Percentiles rank a stretch among this genome's conserved stretches.
These are phyloP conservation scores for Nelumbo lutea DNA, from an alignment of 164 flowering plant genomes.

Conservation along the genomic window DNA sequence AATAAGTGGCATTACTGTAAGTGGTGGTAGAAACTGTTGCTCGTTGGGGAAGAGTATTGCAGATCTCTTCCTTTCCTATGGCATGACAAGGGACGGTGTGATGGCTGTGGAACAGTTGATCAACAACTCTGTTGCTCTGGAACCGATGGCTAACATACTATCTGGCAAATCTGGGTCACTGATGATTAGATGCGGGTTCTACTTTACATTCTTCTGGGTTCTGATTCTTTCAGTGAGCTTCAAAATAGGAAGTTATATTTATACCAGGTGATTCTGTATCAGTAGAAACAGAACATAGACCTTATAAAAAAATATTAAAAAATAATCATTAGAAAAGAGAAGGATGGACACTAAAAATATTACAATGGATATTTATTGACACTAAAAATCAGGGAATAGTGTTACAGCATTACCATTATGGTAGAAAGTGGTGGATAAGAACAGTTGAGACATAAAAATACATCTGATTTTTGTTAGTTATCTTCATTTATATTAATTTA, in stretches of 20 bases:
- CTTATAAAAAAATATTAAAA: no score
- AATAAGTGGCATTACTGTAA: slow-evolving; percentile 27
- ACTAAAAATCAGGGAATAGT: not conserved
- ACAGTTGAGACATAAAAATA: no score
- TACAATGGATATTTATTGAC: not conserved
- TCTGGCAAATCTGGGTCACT: slow-evolving; percentile 30
- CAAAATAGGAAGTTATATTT: slow-evolving; percentile 39
- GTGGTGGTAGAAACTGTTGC: slow-evolving; percentile 28
- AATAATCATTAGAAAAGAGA: not conserved
- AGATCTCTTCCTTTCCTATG: slow-evolving; percentile 33
- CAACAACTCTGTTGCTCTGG: not conserved
- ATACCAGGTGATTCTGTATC: slow-evolving; percentile 19
- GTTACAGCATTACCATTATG: not conserved
- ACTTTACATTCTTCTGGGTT: slow-evolving; percentile 40
- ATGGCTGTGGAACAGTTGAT: slow-evolving; percentile 11
- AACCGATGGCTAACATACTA: slow-evolving; percentile 13
- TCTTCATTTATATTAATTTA: no score
- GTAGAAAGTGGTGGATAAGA: not conserved
- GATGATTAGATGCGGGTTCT: slow-evolving; percentile 26
- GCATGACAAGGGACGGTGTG: slow-evolving; percentile 17
- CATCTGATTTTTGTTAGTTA: no score
- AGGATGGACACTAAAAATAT: not conserved
- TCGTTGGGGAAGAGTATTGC: slow-evolving; percentile 32
- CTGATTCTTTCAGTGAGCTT: slow-evolving; percentile 40
- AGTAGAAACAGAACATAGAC: not conserved